phyloP scores from a whole-genome alignment of 352 stramenopile species.

The Phytophthora parvispora region DNA sequence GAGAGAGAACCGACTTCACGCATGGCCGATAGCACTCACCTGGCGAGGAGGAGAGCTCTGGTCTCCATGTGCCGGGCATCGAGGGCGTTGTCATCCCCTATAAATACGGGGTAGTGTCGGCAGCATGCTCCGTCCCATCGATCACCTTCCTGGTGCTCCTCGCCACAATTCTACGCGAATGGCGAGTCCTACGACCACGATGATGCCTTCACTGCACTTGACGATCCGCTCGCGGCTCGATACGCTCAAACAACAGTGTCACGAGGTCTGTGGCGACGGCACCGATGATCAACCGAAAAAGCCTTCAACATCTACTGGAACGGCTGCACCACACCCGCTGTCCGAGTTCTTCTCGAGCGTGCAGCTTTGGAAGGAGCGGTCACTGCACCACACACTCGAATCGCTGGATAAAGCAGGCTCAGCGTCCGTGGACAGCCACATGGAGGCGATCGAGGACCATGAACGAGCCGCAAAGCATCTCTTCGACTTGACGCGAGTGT shows the following conservation, averaged over 20 bases:
- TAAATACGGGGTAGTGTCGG: conserved; percentile 23
- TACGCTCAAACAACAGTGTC: conserved; percentile 19
- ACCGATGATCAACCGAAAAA: neutral
- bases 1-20: neutral
- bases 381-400: conserved; percentile 63
- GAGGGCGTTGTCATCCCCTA: conserved; percentile 13
- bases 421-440: conserved; percentile 43
- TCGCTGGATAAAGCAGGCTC: conserved; percentile 36
- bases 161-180: conserved; percentile 6
- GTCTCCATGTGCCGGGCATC: neutral
- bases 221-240: conserved; percentile 25
- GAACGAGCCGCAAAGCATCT: conserved; percentile 56
- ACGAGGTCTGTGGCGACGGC: conserved; percentile 11
- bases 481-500: conserved; percentile 34
- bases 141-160: neutral
- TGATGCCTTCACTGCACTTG: conserved; percentile 11
- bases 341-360: conserved; percentile 39
- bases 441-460: conserved; percentile 68
- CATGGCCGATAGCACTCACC: conserved; percentile 14
- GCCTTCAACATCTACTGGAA: neutral
- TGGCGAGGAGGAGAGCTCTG: neutral
- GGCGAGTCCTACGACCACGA: neutral
- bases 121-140: conserved; percentile 9
- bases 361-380: conserved; percentile 75
- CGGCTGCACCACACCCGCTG: neutral